Evolutionary conservation across 176 grass and related monocot species (phyloP).

Genomic region (Musa troglodytarum): DNA sequence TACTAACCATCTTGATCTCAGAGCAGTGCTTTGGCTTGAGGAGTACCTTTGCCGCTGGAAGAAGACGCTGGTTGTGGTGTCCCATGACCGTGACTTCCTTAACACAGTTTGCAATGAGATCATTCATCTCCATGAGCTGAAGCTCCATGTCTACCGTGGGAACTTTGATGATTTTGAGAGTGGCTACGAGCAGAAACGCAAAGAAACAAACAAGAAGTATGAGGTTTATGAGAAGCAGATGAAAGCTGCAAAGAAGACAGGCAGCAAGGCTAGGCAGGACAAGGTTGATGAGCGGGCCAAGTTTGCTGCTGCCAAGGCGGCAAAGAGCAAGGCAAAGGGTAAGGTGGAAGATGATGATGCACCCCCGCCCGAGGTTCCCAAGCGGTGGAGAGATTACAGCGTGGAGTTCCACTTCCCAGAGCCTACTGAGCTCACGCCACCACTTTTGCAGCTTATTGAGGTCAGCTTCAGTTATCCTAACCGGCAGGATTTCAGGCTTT

Average conservation of each 20-base stretch:
- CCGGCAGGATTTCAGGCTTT: conserved; percentile 73
- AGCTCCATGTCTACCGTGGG: conserved; percentile 72
- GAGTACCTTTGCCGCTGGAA: conserved; percentile 96
- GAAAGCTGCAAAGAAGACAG: conserved; percentile 73
- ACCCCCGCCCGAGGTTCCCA: conserved; percentile 47
- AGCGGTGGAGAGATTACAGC: conserved; percentile 93
- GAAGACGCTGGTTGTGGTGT: conserved; percentile 85
- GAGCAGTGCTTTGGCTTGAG: conserved; percentile 91
- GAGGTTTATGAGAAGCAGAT: conserved; percentile 82
- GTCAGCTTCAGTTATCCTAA: conserved; percentile 86
- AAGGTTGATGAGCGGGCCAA: conserved; percentile 80
- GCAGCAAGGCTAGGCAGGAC: conserved; percentile 78
- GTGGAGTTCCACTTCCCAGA: conserved; percentile 93
- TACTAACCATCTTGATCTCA: conserved; percentile 88
- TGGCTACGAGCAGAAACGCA: conserved; percentile 92
- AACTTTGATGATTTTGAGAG: conserved; percentile 90
- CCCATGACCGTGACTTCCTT: conserved; percentile 82
- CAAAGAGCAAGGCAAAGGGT: conserved; percentile 77
- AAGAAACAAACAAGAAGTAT: conserved; percentile 83
- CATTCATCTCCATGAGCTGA: conserved; percentile 79
- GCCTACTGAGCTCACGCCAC: conserved; percentile 85
- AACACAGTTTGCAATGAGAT: conserved; percentile 92
- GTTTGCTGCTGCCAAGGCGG: conserved; percentile 37
- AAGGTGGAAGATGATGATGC: conserved; percentile 55
- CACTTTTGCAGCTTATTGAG: conserved; percentile 88